phyloP scores from a whole-genome alignment of 1,284 basidiomycete genomes.

The Schizopora paradoxa region DNA sequence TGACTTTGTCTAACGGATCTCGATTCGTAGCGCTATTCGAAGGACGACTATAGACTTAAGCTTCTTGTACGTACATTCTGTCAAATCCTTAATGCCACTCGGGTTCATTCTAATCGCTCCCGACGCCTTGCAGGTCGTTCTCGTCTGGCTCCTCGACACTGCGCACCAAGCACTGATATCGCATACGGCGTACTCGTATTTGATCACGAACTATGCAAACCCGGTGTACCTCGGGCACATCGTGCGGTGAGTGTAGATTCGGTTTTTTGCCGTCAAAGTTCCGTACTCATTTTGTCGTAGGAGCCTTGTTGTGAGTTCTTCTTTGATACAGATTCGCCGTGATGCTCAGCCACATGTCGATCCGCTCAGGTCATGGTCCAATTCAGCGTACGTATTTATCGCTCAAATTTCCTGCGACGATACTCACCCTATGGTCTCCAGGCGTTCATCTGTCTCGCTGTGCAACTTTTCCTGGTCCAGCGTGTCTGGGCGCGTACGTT shows the following conservation, averaged over 20 bases:
- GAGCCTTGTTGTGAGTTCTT: background rate
- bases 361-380: background rate
- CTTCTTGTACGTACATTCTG: background rate
- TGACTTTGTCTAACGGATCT: background rate
- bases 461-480: constrained; percentile 1
- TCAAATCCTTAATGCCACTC: no score
- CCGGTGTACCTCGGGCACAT: background rate
- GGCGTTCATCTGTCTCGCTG: background rate
- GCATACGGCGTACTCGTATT: constrained; percentile 3
- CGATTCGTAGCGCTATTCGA: constrained; percentile 1
- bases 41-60: constrained; percentile 2
- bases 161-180: constrained; percentile 5
- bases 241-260: background rate
- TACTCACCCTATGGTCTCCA: background rate
- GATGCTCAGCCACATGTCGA: background rate
- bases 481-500: constrained; percentile 9
- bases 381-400: background rate
- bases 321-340: background rate
- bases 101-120: no score
- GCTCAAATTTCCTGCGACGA: background rate
- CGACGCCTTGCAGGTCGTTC: background rate
- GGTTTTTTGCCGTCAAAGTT: background rate
- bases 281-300: no score
- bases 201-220: constrained; percentile 4
- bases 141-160: constrained; percentile 3